Base-by-base conservation (phyloP, 257 asterid species). In the Ocimum tenuiflorum region DNA sequence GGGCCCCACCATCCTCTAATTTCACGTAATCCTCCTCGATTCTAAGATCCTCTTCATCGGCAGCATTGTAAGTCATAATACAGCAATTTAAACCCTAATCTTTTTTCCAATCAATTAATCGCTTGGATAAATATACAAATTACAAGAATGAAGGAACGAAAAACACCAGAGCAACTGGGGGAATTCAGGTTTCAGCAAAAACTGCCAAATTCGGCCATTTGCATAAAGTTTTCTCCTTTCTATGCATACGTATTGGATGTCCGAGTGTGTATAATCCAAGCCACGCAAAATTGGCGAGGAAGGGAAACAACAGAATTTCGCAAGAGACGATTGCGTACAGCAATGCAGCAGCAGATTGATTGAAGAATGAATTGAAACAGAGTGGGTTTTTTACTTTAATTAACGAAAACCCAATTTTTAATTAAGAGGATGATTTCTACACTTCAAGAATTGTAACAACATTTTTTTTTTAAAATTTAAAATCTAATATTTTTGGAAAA, bases 11-110 rank as follows among this genome's bases (percentile, higher is more conserved):
- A 54, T 65, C 79, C 85, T 83, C 92, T 73, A 81, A 85, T 80
- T 82, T 85, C 71, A 83, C 84, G 73, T 86, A 91, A 79, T 76
- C 88, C 38, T 77, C 85, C 15, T 69, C 81, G 42, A 54, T 50
- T 31, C 71, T 77, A 49, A 68, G 76, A 73, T 73, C 80, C 59
- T 71, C 81, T 54, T 71, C 87, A 66, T 65, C 85, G 66, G 72
- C 70, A 46, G 69, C 83, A 73, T 70, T 60, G 76, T 60, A 69
- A 60, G 79, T 73, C 88, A 83, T 83, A 68, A 53, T 72, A 69
- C 62, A 6, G 65, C 57, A 11, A 67, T 39, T 39, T 33, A 14
- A 69, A 65, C 42, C 69, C 70, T 51, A 55, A 66, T 60, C 43
- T 35, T 20, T 31, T 31, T 31, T 31, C 6, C 24, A 60, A 60